phyloP scores from a whole-genome alignment of 352 stramenopile species.

The Thalassiosira mediterranea region DNA sequence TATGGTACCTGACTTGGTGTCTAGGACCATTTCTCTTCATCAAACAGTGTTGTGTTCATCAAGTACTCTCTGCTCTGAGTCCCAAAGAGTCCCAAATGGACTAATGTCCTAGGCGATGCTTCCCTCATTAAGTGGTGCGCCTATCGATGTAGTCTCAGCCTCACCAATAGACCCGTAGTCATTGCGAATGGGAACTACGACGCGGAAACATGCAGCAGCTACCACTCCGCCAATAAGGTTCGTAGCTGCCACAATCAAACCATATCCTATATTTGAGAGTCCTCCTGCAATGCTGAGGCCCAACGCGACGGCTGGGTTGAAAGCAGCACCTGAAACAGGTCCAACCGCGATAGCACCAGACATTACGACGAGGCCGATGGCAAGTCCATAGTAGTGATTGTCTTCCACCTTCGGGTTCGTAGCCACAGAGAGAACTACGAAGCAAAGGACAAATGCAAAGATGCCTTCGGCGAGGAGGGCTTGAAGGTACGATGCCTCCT shows the following conservation, averaged over 20 bases:
- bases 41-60: too few species aligned
- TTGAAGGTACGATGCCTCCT: slow-evolving; percentile 14
- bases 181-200: too few species aligned
- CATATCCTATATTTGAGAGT: slow-evolving; percentile 28
- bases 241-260: slow-evolving; percentile 4
- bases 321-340: slow-evolving; percentile 33
- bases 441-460: slow-evolving; percentile 43
- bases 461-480: slow-evolving; percentile 29
- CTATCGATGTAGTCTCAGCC: too few species aligned
- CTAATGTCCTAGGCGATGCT: too few species aligned
- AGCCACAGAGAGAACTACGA: slow-evolving; percentile 32
- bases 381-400: slow-evolving; percentile 45
- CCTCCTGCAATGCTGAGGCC: slow-evolving; percentile 34
- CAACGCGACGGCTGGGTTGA: slow-evolving; percentile 46
- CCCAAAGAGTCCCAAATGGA: too few species aligned
- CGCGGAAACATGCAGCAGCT: slow-evolving; percentile 20
- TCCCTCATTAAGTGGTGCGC: too few species aligned
- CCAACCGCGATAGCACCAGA: slow-evolving; percentile 35
- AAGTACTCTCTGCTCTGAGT: too few species aligned
- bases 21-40: too few species aligned
- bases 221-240: slow-evolving; percentile 30
- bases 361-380: slow-evolving; percentile 43
- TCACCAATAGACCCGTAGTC: too few species aligned
- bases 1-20: too few species aligned
- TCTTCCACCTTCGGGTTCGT: slow-evolving; percentile 26